Percentiles rank a stretch among this genome's conserved stretches.
phyloP scores from a whole-genome alignment of 805 yeast species.

The Tetrapisispora iriomotensis region DNA sequence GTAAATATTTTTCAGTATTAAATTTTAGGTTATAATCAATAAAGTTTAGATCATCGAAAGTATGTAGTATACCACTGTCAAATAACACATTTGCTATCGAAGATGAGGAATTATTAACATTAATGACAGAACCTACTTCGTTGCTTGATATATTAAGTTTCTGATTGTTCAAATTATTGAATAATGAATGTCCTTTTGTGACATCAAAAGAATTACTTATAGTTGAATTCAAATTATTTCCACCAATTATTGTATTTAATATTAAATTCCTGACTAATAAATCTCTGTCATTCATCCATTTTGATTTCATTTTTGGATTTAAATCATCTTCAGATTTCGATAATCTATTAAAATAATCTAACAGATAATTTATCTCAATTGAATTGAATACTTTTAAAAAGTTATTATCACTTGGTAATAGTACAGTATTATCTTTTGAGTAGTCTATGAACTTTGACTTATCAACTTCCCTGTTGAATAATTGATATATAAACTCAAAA shows the following conservation, averaged over 20 bases:
- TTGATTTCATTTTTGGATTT: conserved; percentile 5
- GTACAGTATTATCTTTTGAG: conserved; percentile 32
- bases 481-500: conserved; percentile 3
- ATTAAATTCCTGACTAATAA: conserved; percentile 25
- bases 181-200: too few species aligned
- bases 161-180: conserved; percentile 23
- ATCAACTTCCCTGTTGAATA: neutral
- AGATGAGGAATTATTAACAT: conserved; percentile 27
- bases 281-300: conserved; percentile 16
- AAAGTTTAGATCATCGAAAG: conserved; percentile 31
- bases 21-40: conserved; percentile 27
- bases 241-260: conserved; percentile 38
- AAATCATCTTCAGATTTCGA: neutral
- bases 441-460: conserved; percentile 3
- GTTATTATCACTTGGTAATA: conserved; percentile 38
- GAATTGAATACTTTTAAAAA: conserved; percentile 28
- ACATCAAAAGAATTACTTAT: neutral
- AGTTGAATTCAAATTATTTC: conserved; percentile 13
- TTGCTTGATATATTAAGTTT: conserved; percentile 14
- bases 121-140: conserved; percentile 29
- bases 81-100: conserved; percentile 37
- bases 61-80: conserved; percentile 41
- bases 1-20: conserved; percentile 47
- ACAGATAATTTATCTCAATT: conserved; percentile 39
- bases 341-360: conserved; percentile 10